Percentiles rank a stretch among this genome's conserved stretches.
Conservation (phyloP, 1,284 basidiomycete species). For the Hypsizygus ulmarius region DNA sequence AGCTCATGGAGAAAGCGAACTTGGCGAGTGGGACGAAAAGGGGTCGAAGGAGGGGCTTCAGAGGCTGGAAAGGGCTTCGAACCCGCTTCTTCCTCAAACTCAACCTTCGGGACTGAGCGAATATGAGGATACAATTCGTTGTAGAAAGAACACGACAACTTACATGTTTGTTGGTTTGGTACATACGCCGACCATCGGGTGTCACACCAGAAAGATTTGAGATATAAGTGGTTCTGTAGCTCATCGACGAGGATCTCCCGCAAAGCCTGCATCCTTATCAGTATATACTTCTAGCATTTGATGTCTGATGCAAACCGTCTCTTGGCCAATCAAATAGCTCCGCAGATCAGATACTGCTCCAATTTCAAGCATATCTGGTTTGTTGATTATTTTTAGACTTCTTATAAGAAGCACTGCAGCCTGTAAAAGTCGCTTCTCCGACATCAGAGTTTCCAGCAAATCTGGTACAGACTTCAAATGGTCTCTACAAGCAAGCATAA, state of each 20-base stretch:
- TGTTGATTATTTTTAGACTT: slow-evolving; percentile 89
- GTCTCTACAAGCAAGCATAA: slow-evolving; percentile 54
- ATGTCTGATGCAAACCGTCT: slow-evolving; percentile 54
- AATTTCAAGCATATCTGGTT: slow-evolving; percentile 90
- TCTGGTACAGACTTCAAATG: slow-evolving; percentile 91
- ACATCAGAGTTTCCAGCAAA: slow-evolving; percentile 88
- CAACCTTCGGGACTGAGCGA: slow-evolving; percentile 51
- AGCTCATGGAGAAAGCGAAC: slow-evolving; percentile 71
- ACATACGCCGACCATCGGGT: slow-evolving; percentile 86
- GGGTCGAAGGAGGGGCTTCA: slow-evolving; percentile 34
- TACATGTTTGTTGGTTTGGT: slow-evolving; percentile 77
- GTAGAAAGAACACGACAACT: slow-evolving; percentile 26
- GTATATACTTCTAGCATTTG: background rate
- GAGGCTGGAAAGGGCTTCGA: slow-evolving; percentile 23
- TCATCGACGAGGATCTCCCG: slow-evolving; percentile 95
- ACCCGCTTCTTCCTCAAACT: slow-evolving; percentile 52
- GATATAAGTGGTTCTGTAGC: slow-evolving; percentile 95
- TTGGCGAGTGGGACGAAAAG: slow-evolving; percentile 45
- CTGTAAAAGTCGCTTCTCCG: slow-evolving; percentile 91
- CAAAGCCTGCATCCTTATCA: slow-evolving; percentile 59
- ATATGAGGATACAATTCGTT: slow-evolving; percentile 5
- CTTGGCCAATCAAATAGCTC: slow-evolving; percentile 84
- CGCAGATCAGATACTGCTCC: slow-evolving; percentile 91
- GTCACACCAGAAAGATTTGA: slow-evolving; percentile 97
- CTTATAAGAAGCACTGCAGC: slow-evolving; percentile 87